A percentile compares a stretch with the other conserved stretches of the same genome.
Conservation (phyloP, 1,139 yeast species). For the Lodderomyces parapsilosis region DNA sequence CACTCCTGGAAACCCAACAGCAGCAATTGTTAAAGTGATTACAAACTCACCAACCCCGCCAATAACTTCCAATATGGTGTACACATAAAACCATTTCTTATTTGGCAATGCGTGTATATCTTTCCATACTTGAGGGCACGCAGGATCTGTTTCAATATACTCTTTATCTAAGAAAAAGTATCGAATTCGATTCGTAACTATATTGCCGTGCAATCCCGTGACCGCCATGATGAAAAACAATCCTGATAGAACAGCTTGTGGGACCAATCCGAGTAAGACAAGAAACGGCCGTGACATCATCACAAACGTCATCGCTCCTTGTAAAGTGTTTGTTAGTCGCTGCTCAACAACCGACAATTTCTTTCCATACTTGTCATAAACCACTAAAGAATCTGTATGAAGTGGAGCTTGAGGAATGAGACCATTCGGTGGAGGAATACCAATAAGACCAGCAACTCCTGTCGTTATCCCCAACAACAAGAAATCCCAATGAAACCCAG, state of each 20-base stretch:
- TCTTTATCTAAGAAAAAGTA: slow-evolving; percentile 65
- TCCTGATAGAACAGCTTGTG: slow-evolving; percentile 92
- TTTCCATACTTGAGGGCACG: slow-evolving; percentile 37
- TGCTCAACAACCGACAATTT: slow-evolving; percentile 79
- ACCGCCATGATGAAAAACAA: slow-evolving; percentile 92
- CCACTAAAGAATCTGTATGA: slow-evolving; percentile 78
- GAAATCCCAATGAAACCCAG: slow-evolving; percentile 93
- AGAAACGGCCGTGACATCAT: slow-evolving; percentile 90
- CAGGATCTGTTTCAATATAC: slow-evolving; percentile 33
- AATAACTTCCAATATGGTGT: slow-evolving; percentile 55
- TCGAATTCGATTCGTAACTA: slow-evolving; percentile 59
- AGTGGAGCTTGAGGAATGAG: slow-evolving; percentile 95
- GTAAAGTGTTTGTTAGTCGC: slow-evolving; percentile 76
- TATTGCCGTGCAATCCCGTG: slow-evolving; percentile 69
- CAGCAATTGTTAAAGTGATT: slow-evolving; percentile 83
- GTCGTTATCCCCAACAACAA: slow-evolving; percentile 81
- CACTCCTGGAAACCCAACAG: slow-evolving; percentile 93
- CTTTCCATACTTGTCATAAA: slow-evolving; percentile 46
- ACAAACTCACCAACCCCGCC: slow-evolving; percentile 83
- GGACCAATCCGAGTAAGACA: slow-evolving; percentile 78
- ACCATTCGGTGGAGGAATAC: slow-evolving; percentile 96
- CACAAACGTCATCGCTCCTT: slow-evolving; percentile 79
- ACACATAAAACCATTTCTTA: slow-evolving; percentile 53
- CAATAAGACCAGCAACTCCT: slow-evolving; percentile 80
- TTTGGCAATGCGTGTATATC: slow-evolving; percentile 33